A percentile compares a stretch with the other conserved stretches of the same genome.
phyloP scores from a whole-genome alignment of 768 basidiomycete genomes.

The Pulveroboletus sp. region DNA sequence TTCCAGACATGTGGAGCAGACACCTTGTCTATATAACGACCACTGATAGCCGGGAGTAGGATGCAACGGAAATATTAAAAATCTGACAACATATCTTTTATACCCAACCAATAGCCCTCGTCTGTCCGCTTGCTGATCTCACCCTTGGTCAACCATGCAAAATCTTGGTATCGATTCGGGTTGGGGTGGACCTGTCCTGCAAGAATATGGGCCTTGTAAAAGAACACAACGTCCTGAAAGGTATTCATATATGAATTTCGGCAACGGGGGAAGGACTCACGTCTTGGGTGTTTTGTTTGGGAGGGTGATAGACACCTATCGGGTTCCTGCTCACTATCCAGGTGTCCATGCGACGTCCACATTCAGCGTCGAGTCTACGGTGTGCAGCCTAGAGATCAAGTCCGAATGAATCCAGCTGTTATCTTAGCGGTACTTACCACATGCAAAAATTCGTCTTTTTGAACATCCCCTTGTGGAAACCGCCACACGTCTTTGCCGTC shows the following conservation, averaged over 20 bases:
- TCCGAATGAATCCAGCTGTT: background rate
- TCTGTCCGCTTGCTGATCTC: conserved; percentile 76
- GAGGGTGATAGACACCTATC: conserved; percentile 68
- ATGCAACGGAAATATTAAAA: conserved; percentile 20
- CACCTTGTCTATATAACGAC: background rate
- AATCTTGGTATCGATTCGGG: conserved; percentile 55
- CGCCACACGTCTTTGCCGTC: conserved; percentile 61
- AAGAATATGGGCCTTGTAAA: conserved; percentile 91
- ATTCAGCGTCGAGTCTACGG: conserved; percentile 62
- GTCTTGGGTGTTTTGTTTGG: conserved; percentile 33
- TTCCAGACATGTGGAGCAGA: background rate
- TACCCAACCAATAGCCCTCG: conserved; percentile 64
- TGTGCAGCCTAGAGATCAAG: conserved; percentile 57
- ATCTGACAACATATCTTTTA: conserved; percentile 81
- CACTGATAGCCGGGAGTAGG: background rate
- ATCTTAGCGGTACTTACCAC: conserved; percentile 44
- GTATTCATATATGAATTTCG: conserved; percentile 1
- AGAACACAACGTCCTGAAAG: conserved; percentile 69
- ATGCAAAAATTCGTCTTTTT: conserved; percentile 68
- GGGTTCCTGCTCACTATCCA: conserved; percentile 94
- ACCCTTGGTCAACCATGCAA: conserved; percentile 92
- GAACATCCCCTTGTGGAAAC: conserved; percentile 68
- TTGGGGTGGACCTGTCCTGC: conserved; percentile 75
- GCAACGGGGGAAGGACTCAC: conserved; percentile 23
- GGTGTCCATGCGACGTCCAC: conserved; percentile 81